Evolutionary conservation across 768 basidiomycete species (phyloP), one percentile per base, ranked within the genome.

Genomic region (Leccinum obscurum): DNA sequence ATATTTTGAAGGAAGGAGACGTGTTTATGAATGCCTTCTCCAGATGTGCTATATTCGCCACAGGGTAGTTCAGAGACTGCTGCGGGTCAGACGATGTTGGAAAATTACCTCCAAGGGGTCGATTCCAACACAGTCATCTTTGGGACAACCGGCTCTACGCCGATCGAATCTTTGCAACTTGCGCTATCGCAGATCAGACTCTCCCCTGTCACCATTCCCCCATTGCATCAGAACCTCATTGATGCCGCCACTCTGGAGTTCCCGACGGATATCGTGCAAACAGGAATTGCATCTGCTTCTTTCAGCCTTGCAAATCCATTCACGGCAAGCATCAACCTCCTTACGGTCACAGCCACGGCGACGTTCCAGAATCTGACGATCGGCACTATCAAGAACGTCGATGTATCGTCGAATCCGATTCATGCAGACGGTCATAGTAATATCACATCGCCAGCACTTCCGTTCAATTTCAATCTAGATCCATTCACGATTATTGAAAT

Each of bases 21-120:
- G 30, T 7, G 11, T 52, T 67, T 13, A 71, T 17, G 24, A 52
- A 52, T 17, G 37, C 41, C 50, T 28, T 24, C 10, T 4, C 60
- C 34, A 81, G 86, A 85, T 59, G 86, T 90, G 5, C 77, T 85
- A 53, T 90, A 81, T 72, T 77, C 83, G 10, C 84, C 86, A 0
- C 82, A 85, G 62, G 84, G 84, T 6, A 74, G 67, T 22, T 82
- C 84, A 6, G 52, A 71, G 54, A 71, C 76, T n/a, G 66, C 77
- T 1, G 82, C 86, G 2, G 88, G 89, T 22, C 78, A 77, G 56
- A 66, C 68, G 9, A 68, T 90, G 61, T 78, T 91, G 52, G 81
- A 88, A 71, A 86, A 87, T 68, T 90, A 84, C 66, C 70, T 91
- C n/a, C 84, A 88, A 72, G 89, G 87, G 17, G 63, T 84, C 32